These are phyloP conservation scores for Fragilaria radians DNA, from an alignment of 108 stramenopile genomes.

Conservation along the genomic window DNA sequence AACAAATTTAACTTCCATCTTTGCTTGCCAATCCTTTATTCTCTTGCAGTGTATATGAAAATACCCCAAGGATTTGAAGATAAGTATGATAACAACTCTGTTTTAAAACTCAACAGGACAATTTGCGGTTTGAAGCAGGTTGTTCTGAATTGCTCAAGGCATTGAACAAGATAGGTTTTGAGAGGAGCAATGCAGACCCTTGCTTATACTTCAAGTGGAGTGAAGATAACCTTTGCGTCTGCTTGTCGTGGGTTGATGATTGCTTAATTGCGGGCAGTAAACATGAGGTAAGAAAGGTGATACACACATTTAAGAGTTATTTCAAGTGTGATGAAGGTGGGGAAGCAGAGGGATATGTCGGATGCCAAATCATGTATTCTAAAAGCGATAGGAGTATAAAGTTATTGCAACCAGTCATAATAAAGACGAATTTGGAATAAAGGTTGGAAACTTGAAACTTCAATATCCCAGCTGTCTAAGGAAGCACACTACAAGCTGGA, in stretches of 20 bases:
- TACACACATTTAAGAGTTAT: slow-evolving; percentile 5
- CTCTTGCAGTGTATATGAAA: too few species aligned
- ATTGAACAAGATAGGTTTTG: neutral
- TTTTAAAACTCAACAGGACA: too few species aligned
- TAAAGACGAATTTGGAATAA: too few species aligned
- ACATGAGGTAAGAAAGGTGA: slow-evolving; percentile 4
- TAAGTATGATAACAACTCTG: too few species aligned
- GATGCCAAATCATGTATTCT: slow-evolving; percentile 19
- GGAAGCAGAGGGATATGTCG: slow-evolving; percentile 27
- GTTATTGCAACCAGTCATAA: slow-evolving; percentile 35
- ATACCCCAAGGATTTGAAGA: too few species aligned
- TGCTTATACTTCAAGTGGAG: slow-evolving; percentile 27
- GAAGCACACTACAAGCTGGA: too few species aligned
- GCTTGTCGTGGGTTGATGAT: slow-evolving; percentile 37
- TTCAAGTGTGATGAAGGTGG: slow-evolving; percentile 29
- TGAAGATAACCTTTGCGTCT: slow-evolving; percentile 9
- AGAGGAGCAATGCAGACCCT: slow-evolving; percentile 17
- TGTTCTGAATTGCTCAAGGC: slow-evolving; percentile 11
- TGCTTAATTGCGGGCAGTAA: slow-evolving; percentile 12
- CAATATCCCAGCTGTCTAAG: too few species aligned
- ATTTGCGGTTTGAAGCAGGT: too few species aligned
- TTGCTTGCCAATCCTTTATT: too few species aligned
- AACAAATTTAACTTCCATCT: too few species aligned
- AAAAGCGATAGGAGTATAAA: slow-evolving; percentile 1
- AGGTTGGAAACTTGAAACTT: too few species aligned